A percentile compares a stretch with the other conserved stretches of the same genome.
Evolutionary conservation across 495 filamentous ascomycete species (phyloP).

Genomic region (Jackrogersella minutella): DNA sequence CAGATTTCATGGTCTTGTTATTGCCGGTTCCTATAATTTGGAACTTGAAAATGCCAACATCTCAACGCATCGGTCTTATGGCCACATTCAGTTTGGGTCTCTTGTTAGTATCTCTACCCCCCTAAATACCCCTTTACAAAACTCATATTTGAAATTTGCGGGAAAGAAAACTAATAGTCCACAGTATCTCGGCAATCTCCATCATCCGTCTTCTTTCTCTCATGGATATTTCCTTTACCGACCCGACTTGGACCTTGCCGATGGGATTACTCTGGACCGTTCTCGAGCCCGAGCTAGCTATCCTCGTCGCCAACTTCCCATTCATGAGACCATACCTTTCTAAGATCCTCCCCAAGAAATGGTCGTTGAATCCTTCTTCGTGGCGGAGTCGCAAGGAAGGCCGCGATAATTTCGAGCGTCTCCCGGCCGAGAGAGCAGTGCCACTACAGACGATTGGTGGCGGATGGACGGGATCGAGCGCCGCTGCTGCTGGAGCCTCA

Average conservation of each 20-base stretch:
- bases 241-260: constrained; percentile 2
- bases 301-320: not conserved
- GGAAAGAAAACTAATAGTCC: not conserved
- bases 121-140: not conserved
- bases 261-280: constrained; percentile 1
- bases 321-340: constrained; percentile 1
- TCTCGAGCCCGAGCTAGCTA: not conserved
- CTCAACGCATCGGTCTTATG: not conserved
- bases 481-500: not conserved
- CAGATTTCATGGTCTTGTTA: not conserved
- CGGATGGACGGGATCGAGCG: not conserved
- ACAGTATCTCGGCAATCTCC: not conserved
- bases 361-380: not conserved
- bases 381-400: not conserved
- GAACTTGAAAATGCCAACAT: not conserved
- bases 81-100: not conserved
- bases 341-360: not conserved
- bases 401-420: not conserved
- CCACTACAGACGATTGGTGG: constrained; percentile 1
- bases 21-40: not conserved
- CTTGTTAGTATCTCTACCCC: not conserved
- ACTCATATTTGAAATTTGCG: too few species aligned
- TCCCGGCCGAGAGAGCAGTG: not conserved
- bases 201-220: not conserved
- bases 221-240: constrained; percentile 1